Conservation (phyloP, 768 basidiomycete genomes). For the Naganishia randhawae region DNA sequence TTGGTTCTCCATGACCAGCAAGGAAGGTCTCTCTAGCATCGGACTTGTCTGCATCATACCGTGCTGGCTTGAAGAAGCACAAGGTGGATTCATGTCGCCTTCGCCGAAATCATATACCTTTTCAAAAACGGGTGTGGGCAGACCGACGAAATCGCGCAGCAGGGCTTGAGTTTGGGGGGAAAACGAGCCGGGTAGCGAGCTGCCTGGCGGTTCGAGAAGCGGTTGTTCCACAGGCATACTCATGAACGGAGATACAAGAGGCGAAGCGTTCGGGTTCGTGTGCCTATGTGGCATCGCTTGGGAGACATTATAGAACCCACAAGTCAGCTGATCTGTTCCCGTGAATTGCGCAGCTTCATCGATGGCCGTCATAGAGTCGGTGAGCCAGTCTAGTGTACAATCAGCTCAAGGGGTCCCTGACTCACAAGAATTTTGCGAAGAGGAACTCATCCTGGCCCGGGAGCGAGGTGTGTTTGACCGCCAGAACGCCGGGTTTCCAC, state of each 20-base stretch:
- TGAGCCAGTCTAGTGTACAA: too few species aligned
- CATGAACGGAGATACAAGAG: neutral
- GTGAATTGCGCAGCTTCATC: too few species aligned
- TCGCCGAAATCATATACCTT: neutral
- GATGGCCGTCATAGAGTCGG: too few species aligned
- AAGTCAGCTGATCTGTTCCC: too few species aligned
- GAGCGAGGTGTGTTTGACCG: neutral
- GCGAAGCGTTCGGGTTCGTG: neutral
- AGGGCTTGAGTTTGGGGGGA: constrained; percentile 10
- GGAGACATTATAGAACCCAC: too few species aligned
- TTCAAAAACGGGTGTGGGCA: constrained; percentile 9
- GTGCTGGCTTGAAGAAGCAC: neutral
- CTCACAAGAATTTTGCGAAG: neutral
- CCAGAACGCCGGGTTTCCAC: neutral
- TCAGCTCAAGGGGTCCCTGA: too few species aligned
- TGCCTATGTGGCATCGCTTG: too few species aligned
- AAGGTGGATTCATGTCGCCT: neutral
- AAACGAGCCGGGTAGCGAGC: neutral
- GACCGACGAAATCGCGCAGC: constrained; percentile 13
- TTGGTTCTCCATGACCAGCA: neutral
- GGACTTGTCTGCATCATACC: neutral
- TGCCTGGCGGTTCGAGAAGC: neutral
- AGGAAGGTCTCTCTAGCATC: neutral
- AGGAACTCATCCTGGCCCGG: neutral
- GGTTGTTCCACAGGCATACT: neutral